Base-by-base conservation (phyloP, 2,329 filamentous ascomycete genomes). In the Fusarium heterosporum region DNA sequence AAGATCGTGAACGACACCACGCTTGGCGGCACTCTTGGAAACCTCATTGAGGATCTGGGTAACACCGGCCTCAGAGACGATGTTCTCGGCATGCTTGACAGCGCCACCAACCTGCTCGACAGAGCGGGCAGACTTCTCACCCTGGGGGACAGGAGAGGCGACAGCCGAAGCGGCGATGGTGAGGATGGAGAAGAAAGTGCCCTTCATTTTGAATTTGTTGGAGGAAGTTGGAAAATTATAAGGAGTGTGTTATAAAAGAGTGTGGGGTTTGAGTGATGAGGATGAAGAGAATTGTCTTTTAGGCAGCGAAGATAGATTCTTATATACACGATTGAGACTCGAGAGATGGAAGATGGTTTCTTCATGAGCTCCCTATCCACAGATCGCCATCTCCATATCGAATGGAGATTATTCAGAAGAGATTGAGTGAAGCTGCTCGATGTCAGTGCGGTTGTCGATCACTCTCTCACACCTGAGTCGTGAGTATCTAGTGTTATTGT, bases 131-230 rank as follows among this genome's bases (percentile, higher is more conserved):
- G 52, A 17, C 8, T 60, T 58, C 40, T 46, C 25, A 8, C 14
- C 36, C 40, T 47, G 46, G 4, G 64, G 47, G 26, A 66, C 42
- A 45, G 71, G 71, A 19, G 68, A 66, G 22, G 69, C 71, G 26
- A 72, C 53, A 53, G 55, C 71, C 19, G 71, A 54, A 32, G 60
- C 26, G 42, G 69, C 69, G 49, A 73, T 56, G 17, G 71, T 46
- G 51, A 73, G 64, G 46, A 73, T 19, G 22, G 71, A 65, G 59
- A 73, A 64, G 63, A 73, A 61, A 58, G 69, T 36, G 32, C 61
- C 53, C 71, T 73, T 73, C 71, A 73, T 73, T 60, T 55, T 72
- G 67, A 60, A 59, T 30, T 16, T 47, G 34, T 10, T 29, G 4
- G 32, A 49, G 17, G 39, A n/a, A 30, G 16, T 28, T 43, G 28